Conservation (phyloP, 2,329 filamentous ascomycete genomes). For the Rhinocladiella mackenziei region DNA sequence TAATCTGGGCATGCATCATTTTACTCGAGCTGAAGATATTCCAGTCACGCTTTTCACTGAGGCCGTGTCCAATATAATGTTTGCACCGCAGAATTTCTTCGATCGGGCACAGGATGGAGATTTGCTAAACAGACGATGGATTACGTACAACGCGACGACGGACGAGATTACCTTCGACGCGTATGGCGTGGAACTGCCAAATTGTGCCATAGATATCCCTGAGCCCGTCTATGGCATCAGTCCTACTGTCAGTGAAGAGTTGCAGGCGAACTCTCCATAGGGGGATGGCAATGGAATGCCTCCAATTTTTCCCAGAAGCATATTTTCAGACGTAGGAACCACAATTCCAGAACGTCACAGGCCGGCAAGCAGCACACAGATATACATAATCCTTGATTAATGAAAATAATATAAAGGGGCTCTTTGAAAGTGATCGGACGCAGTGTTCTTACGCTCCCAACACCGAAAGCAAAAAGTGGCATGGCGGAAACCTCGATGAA, state of each 20-base stretch:
- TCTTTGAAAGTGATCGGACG: too few relatives aligned
- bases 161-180: conserved; percentile 32
- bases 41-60: conserved; percentile 32
- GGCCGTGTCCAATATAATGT: conserved; percentile 13
- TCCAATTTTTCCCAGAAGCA: too few relatives aligned
- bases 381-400: too few relatives aligned
- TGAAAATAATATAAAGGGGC: too few relatives aligned
- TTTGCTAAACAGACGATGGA: conserved; percentile 37
- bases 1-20: conserved; percentile 52
- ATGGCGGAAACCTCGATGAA: too few relatives aligned
- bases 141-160: conserved; percentile 28
- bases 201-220: conserved; percentile 28
- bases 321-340: too few relatives aligned
- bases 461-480: too few relatives aligned
- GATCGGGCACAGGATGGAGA: conserved; percentile 35
- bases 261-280: not conserved
- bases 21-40: conserved; percentile 41
- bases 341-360: too few relatives aligned
- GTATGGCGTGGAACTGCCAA: conserved; percentile 34
- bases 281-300: not conserved
- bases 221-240: conserved; percentile 17
- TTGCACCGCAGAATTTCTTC: conserved; percentile 22
- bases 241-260: conserved; percentile 6
- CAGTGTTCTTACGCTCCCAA: too few relatives aligned
- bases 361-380: too few relatives aligned